These are phyloP conservation scores for Populus simonii DNA, from an alignment of 345 rosid genomes.

Conservation along the genomic window DNA sequence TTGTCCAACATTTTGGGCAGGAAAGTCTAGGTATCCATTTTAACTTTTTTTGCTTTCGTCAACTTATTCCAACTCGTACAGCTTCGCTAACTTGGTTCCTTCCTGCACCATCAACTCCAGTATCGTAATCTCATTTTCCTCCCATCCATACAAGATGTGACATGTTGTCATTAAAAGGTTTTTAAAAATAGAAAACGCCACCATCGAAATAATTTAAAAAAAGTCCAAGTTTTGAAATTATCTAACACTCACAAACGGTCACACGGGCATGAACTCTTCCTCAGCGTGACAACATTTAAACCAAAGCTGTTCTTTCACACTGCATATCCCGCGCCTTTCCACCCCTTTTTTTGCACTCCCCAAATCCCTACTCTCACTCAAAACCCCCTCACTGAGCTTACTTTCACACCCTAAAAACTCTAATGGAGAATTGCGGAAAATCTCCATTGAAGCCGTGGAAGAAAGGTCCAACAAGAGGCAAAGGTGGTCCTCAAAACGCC, in stretches of 20 bases:
- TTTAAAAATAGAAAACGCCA: neutral
- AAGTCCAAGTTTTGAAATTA: constrained; percentile 6
- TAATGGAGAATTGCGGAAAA: constrained; percentile 36
- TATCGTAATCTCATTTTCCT: neutral
- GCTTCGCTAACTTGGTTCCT: neutral
- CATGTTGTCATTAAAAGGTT: neutral
- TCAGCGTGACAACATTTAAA: constrained; percentile 64
- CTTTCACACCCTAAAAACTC: neutral
- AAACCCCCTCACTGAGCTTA: neutral
- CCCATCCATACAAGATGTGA: neutral
- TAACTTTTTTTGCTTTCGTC: too few species aligned
- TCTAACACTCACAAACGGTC: constrained; percentile 43
- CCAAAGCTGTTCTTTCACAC: constrained; percentile 30
- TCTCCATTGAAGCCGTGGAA: constrained; percentile 79
- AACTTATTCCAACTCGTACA: too few species aligned
- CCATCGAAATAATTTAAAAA: neutral
- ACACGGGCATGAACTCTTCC: constrained; percentile 33
- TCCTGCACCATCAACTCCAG: neutral
- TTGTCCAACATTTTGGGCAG: too few species aligned
- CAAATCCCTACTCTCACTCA: constrained; percentile 11
- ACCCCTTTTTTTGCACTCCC: constrained; percentile 9
- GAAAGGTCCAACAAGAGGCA: constrained; percentile 88
- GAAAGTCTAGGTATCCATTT: too few species aligned
- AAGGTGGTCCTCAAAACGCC: constrained; percentile 91
- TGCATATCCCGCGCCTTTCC: constrained; percentile 45